These are phyloP conservation scores for Carnegiea gigantea DNA, from an alignment of 179 eudicot species.

Conservation along the genomic window DNA sequence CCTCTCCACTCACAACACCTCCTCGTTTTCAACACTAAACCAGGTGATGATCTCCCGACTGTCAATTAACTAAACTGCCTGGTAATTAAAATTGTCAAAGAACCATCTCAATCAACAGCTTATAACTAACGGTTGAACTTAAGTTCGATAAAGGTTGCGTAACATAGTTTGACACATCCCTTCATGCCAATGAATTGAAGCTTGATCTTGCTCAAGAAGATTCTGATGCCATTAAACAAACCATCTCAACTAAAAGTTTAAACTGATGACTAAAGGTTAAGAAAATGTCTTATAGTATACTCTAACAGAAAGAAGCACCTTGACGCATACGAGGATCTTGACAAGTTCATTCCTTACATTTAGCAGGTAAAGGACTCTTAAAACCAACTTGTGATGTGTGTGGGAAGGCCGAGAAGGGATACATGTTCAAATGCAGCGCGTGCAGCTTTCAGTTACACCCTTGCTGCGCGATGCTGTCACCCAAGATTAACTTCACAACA, in stretches of 20 bases:
- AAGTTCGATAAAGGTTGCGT: too few relatives aligned
- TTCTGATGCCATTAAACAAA: too few relatives aligned
- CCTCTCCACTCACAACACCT: slow-evolving; percentile 87
- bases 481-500: slow-evolving; percentile 46
- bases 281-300: too few relatives aligned
- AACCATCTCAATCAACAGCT: neutral
- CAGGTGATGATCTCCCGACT: slow-evolving; percentile 21
- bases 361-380: slow-evolving; percentile 46
- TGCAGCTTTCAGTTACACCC: slow-evolving; percentile 91
- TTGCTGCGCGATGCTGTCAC: slow-evolving; percentile 76
- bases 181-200: too few relatives aligned
- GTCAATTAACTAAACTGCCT: neutral
- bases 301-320: too few relatives aligned
- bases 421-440: slow-evolving; percentile 62
- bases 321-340: too few relatives aligned
- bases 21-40: slow-evolving; percentile 57
- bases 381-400: slow-evolving; percentile 78
- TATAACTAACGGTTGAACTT: too few relatives aligned
- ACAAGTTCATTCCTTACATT: too few relatives aligned
- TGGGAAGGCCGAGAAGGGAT: slow-evolving; percentile 64
- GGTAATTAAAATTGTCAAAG: neutral
- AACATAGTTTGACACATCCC: too few relatives aligned
- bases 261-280: too few relatives aligned
- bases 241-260: too few relatives aligned
- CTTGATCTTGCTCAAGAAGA: too few relatives aligned